Conservation (phyloP, 768 basidiomycete species). For the Trametes elegans region DNA sequence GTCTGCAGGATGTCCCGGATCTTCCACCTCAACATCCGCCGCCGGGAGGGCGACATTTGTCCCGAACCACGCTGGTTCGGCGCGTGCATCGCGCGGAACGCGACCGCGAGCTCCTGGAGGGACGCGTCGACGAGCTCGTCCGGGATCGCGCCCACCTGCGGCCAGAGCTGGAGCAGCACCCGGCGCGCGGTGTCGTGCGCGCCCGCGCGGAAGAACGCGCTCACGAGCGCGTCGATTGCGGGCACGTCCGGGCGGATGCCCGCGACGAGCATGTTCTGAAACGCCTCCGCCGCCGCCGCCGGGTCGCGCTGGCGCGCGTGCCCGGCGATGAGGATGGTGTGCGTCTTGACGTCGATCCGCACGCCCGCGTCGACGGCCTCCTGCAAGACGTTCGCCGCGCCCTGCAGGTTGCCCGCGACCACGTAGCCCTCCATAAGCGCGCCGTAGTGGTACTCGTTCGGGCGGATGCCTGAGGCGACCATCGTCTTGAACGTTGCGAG, state of each 20-base stretch:
- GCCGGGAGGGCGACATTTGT: constrained; percentile 32
- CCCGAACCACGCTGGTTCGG: constrained; percentile 7
- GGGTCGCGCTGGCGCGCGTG: constrained; percentile 62
- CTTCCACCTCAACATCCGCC: constrained; percentile 38
- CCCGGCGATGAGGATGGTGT: constrained; percentile 74
- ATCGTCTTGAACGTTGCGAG: constrained; percentile 50
- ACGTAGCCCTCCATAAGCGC: constrained; percentile 78
- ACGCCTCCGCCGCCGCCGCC: constrained; percentile 48
- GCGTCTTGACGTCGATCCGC: constrained; percentile 62
- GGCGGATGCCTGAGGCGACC: constrained; percentile 65
- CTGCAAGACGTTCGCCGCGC: constrained; percentile 55
- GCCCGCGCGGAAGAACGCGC: constrained; percentile 62
- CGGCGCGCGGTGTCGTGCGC: constrained; percentile 48
- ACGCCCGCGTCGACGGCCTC: constrained; percentile 49
- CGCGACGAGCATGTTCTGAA: constrained; percentile 58
- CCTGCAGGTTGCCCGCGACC: constrained; percentile 53
- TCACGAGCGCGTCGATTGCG: constrained; percentile 67
- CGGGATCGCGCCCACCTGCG: constrained; percentile 61
- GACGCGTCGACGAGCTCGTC: constrained; percentile 41
- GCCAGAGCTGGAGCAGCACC: constrained; percentile 63
- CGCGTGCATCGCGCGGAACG: constrained; percentile 37
- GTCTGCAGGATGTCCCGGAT: constrained; percentile 41
- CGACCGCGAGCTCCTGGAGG: constrained; percentile 43
- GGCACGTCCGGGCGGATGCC: constrained; percentile 69
- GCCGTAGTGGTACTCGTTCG: constrained; percentile 69